Evolutionary conservation across 768 basidiomycete genomes (phyloP).

Genomic region (Lyophyllum shimeji): DNA sequence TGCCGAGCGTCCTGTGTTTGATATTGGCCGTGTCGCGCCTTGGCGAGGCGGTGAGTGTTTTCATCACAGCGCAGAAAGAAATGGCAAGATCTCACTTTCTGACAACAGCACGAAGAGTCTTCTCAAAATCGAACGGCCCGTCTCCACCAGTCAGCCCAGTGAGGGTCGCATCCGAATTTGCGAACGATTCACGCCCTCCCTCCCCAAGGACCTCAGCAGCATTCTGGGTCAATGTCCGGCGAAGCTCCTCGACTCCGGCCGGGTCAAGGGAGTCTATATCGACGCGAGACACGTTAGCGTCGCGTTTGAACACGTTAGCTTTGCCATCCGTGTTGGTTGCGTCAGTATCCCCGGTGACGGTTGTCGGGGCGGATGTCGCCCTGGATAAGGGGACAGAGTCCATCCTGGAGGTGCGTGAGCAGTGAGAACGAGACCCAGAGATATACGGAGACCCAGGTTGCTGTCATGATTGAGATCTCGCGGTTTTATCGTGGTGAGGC

Average conservation of each 20-base stretch:
- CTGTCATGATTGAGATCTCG: neutral
- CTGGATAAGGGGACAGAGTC: constrained; percentile 13
- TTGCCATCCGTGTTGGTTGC: neutral
- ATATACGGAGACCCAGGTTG: neutral
- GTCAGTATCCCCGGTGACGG: neutral
- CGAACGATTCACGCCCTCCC: constrained; percentile 2
- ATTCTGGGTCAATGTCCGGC: constrained; percentile 20
- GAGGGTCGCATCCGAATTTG: constrained; percentile 15
- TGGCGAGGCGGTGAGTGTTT: neutral
- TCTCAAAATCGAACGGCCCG: constrained; percentile 29
- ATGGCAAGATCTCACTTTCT: constrained; percentile 20
- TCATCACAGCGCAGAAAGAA: neutral
- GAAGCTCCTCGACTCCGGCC: constrained; percentile 33
- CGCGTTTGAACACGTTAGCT: neutral
- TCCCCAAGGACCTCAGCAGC: neutral
- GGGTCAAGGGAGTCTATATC: constrained; percentile 48
- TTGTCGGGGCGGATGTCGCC: constrained; percentile 6
- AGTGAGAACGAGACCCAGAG: neutral
- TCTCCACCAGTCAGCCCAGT: constrained; percentile 22
- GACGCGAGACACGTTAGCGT: constrained; percentile 28
- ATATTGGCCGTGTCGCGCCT: constrained; percentile 18
- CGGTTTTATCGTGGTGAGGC: neutral
- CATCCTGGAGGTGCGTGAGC: neutral
- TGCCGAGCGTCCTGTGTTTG: constrained; percentile 40
- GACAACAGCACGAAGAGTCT: constrained; percentile 24